Conservation (phyloP, 208 protist species). For the Trypanosoma lewisi region DNA sequence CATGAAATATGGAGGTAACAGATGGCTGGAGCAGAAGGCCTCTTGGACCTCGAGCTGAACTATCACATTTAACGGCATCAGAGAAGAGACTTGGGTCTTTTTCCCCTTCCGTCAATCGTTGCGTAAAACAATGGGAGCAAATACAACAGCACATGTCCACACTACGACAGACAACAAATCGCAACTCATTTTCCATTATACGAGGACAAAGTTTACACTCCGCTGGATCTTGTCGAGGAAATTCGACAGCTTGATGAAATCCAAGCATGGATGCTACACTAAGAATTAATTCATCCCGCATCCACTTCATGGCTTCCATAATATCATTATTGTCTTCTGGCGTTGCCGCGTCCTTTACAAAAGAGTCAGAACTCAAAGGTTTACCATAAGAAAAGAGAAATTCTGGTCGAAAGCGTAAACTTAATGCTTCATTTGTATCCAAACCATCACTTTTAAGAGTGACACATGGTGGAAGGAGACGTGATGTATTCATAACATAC, state of each 20-base stretch:
- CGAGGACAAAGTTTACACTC: conserved; percentile 51
- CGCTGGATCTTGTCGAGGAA: conserved; percentile 27
- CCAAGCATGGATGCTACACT: conserved; percentile 53
- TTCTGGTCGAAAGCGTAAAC: conserved; percentile 41
- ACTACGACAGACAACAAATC: conserved; percentile 68
- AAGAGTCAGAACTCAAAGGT: conserved; percentile 44
- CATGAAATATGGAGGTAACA: conserved; percentile 56
- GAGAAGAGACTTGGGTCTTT: conserved; percentile 24
- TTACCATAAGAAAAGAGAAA: conserved; percentile 34
- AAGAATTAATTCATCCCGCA: conserved; percentile 51
- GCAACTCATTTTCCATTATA: conserved; percentile 72
- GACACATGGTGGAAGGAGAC: conserved; percentile 54
- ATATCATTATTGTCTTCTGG: conserved; percentile 25
- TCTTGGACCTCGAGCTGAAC: conserved; percentile 29
- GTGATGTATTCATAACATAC: conserved; percentile 50
- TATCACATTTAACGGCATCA: conserved; percentile 60
- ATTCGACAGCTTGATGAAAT: conserved; percentile 32
- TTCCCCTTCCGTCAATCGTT: conserved; percentile 26
- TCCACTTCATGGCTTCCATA: conserved; percentile 33
- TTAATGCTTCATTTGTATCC: neutral
- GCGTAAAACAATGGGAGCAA: conserved; percentile 77
- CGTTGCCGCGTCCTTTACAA: conserved; percentile 24
- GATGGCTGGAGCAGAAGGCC: conserved; percentile 57
- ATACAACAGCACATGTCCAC: conserved; percentile 54
- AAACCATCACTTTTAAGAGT: conserved; percentile 1